phyloP scores from a whole-genome alignment of 2,329 filamentous ascomycete genomes.

The Scleromitrula shiraiana region DNA sequence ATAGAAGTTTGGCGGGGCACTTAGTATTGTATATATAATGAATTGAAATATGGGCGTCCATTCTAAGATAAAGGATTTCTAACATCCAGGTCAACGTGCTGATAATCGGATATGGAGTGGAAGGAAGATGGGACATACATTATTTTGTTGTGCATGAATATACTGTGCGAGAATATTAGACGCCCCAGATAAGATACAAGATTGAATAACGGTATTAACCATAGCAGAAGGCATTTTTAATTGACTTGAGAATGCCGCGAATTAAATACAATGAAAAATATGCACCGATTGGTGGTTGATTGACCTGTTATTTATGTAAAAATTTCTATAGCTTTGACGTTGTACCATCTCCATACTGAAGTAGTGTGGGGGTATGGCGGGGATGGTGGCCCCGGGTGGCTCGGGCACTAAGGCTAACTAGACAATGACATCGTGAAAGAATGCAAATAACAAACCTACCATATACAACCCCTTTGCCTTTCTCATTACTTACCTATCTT shows the following conservation, averaged over 20 bases:
- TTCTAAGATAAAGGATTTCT: slow-evolving; percentile 57
- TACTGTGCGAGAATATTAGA: slow-evolving; percentile 56
- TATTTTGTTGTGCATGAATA: slow-evolving; percentile 52
- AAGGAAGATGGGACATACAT: not conserved
- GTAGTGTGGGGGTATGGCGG: too few species aligned
- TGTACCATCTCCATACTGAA: too few species aligned
- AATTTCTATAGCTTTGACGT: too few species aligned
- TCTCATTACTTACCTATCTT: too few species aligned
- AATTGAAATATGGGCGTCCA: slow-evolving; percentile 67
- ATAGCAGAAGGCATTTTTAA: slow-evolving; percentile 5
- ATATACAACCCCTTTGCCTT: too few species aligned
- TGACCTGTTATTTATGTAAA: too few species aligned
- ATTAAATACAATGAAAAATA: too few species aligned
- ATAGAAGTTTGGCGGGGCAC: slow-evolving; percentile 73
- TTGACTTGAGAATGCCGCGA: too few species aligned
- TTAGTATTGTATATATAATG: slow-evolving; percentile 62
- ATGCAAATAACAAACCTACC: too few species aligned
- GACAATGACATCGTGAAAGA: too few species aligned
- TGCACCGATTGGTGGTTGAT: not conserved
- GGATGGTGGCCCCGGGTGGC: too few species aligned
- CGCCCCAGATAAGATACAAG: slow-evolving; percentile 3
- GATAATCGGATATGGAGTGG: not conserved
- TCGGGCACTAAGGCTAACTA: too few species aligned
- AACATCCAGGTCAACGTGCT: slow-evolving; percentile 11
- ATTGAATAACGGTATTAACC: slow-evolving; percentile 6